Base-by-base conservation (phyloP, 495 filamentous ascomycete genomes). In the Xylaria curta region DNA sequence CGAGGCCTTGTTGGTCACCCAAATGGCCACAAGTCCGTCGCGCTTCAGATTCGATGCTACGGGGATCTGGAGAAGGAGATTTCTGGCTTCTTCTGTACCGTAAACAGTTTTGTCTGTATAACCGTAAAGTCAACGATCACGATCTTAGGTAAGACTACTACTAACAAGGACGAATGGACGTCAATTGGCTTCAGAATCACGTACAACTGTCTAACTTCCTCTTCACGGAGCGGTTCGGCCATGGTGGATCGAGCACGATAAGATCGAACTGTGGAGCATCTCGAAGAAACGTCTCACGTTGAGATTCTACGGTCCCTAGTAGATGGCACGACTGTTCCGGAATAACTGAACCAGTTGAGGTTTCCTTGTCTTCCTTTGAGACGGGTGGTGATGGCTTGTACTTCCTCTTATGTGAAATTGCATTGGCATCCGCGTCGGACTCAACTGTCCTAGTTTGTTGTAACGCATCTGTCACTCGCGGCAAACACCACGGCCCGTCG, bases 201-300 rank as follows among this genome's bases (percentile, higher is more conserved):
- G 8, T 71, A 71, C 69, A 98, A 26, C 81, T 74, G 24, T 87
- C 84, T 17, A 82, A 81, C 63, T 90, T 91, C 21, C 95, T 89
- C 65, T 87, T 87, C 12, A 91, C 96, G 28, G 94, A 97, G n/a
- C 88, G 87, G 76, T 97, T 98, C 2, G 93, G 91, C 95, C 95
- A 99, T 3, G 96, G 96, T 24, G 96, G 96, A 78, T 98, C 96
- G 9, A 98, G 86, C 31, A 97, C 80, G 59, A 98, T 87, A 47
- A 97, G 83, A 77, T 95, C 86, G 81, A 97, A 97, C 66, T 83
- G 81, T 31, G 82, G 83, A 17, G 82, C 79, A 19, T 71, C 38
- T 38, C 70, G 62, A 4, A 80, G 69, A 69, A 87, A 83, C 2
- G 53, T 47, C 7, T 71, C 47, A 2, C 79, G 74, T 40, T 75